Evolutionary conservation across 306 rosid species (phyloP), one percentile per base, ranked within the genome.

Genomic region (Gastrolobium villosum): DNA sequence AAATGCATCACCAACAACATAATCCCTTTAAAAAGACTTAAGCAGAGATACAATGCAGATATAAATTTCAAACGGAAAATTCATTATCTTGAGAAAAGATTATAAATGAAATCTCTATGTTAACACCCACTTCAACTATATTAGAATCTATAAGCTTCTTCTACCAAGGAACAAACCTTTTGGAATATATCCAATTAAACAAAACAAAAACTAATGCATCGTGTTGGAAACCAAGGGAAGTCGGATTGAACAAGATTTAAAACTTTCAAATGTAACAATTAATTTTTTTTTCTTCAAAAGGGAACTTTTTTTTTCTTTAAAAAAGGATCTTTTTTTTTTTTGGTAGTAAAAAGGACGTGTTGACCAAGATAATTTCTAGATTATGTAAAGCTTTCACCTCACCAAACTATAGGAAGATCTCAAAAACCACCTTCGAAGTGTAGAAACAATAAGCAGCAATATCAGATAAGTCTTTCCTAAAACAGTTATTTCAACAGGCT

Each of bases 1-100:
- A 56, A 79, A 79, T 32, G 64, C 65, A 83, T 75, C 84, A 71
- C 34, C 70, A 78, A 46, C 70, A 43, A 71, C 78, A 82, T 63
- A 64, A 55, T 83, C 32, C 77, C 84, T 77, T 20, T 45, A 76
- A 60, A 26, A 66, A 75, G 15, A 62, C 67, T 48, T 28, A 76
- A 67, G 46, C 36, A 77, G 56, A 69, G 53, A 68, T 30, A 15
- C 37, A 68, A 26, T 6, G 6, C 39, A 79, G 48, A 65, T 36
- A 6, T n/a, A 55, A 34, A 57, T 41, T 10, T 44, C 7, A 49
- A 53, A 46, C 7, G 31, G 37, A 46, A 55, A 31, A 57, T 4
- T 50, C 43, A 40, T 40, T 10, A 54, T 10, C 13, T 65, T 73
- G 32, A 15, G 31, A 67, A 44, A 15, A 39, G 11, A 68, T 36